A percentile compares a stretch with the other conserved stretches of the same genome.
phyloP scores from a whole-genome alignment of 2,329 filamentous ascomycete species.

The Claviceps lovelessii region DNA sequence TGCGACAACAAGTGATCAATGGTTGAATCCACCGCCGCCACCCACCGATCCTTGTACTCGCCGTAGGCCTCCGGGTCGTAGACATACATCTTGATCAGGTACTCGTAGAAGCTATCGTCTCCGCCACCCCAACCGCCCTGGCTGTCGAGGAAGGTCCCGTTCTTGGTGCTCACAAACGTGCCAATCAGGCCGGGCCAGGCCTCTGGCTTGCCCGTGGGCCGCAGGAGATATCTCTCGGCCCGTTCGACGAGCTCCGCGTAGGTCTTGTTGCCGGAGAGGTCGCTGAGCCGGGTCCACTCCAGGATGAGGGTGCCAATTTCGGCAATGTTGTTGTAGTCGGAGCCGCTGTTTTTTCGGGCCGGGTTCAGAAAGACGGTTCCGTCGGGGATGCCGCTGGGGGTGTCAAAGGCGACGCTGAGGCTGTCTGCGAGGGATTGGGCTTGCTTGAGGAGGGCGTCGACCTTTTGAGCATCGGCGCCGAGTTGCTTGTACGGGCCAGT shows the following conservation, averaged over 20 bases:
- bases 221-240: constrained; percentile 55
- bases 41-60: constrained; percentile 59
- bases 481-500: constrained; percentile 47
- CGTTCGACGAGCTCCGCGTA: constrained; percentile 55
- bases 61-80: constrained; percentile 55
- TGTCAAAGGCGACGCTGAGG: constrained; percentile 66
- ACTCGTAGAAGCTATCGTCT: constrained; percentile 74
- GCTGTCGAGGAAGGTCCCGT: constrained; percentile 53
- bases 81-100: constrained; percentile 80
- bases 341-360: constrained; percentile 31
- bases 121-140: constrained; percentile 64
- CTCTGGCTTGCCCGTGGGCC: constrained; percentile 43
- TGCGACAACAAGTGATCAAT: constrained; percentile 58
- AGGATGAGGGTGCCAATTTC: constrained; percentile 65
- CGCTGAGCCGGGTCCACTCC: constrained; percentile 71
- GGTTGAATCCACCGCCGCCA: constrained; percentile 58
- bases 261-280: constrained; percentile 51
- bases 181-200: constrained; percentile 69
- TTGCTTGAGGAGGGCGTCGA: constrained; percentile 51
- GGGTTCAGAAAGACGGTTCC: constrained; percentile 51
- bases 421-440: constrained; percentile 55
- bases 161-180: constrained; percentile 46
- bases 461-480: constrained; percentile 26
- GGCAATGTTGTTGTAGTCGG: constrained; percentile 54
- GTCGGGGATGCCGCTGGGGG: constrained; percentile 57